Evolutionary conservation across 257 asterid species (phyloP), one percentile per base, ranked within the genome.

Genomic region (Nicotiana benthamiana): DNA sequence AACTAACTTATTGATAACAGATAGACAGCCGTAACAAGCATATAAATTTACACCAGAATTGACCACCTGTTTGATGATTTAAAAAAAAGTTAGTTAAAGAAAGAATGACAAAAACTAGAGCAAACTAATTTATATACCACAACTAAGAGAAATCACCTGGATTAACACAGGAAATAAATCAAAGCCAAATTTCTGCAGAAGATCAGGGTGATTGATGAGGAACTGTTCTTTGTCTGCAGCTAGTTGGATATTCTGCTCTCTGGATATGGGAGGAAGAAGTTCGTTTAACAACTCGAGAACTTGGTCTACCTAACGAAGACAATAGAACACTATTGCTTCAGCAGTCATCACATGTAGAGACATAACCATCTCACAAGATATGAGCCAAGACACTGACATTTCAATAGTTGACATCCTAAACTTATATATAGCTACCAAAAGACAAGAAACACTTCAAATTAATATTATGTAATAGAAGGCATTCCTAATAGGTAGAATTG

Each of bases 81-180:
- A 88, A 56, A 74, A 46, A 26, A 48, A 72, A 13, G 17, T 48
- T 59, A 81, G 86, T 80, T 65, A 64, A 66, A 22, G 60, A 81
- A 74, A 54, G 51, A 40, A 28, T 63, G 75, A 24, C 11, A 24
- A 27, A 82, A 82, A 53, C 61, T 28, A 24, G 22, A 28, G 20
- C 66, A 66, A 77, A 82, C 10, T 18, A 66, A 30, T 26, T 61
- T n/a, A 72, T 77, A 81, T 78, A 75, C 51, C 43, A 81, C 27
- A 81, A 57, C 48, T 51, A 24, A 77, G 81, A 75, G 27, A 22
- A 77, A 90, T 82, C 83, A 92, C 99, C 98, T 92, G 94, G 81
- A 91, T 88, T 87, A 96, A 84, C 56, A 85, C 89, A 77, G 98
- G 93, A 83, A 96, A 97, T 84, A 96, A 82, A 90, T 94, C 97